Conservation (phyloP, 768 basidiomycete species). For the Mycena haematopus region DNA sequence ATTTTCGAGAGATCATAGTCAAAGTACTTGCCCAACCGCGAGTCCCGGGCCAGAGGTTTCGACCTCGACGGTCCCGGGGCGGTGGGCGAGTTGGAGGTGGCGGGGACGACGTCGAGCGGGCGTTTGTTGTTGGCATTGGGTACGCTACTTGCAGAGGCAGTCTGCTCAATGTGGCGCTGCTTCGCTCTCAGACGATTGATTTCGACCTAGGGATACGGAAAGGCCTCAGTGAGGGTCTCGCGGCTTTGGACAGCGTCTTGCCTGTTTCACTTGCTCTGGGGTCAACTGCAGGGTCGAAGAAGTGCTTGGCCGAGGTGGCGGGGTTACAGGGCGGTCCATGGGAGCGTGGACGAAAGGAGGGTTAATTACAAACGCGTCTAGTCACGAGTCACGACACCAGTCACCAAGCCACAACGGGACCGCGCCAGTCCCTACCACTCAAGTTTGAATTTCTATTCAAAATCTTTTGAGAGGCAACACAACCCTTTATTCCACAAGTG, state of each 20-base stretch:
- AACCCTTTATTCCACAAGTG: too few species aligned
- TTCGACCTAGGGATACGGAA: too few species aligned
- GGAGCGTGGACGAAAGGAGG: constrained; percentile 3
- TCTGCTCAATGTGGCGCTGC: constrained; percentile 70
- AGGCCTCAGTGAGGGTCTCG: too few species aligned
- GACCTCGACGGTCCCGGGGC: constrained; percentile 54
- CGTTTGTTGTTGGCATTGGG: constrained; percentile 79
- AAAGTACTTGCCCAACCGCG: constrained; percentile 88
- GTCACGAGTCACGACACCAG: constrained; percentile 3
- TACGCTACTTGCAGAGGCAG: constrained; percentile 50
- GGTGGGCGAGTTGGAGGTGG: constrained; percentile 68
- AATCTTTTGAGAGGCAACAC: too few species aligned
- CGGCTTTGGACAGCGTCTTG: too few species aligned
- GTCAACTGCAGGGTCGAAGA: constrained; percentile 46
- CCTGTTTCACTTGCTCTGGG: constrained; percentile 73
- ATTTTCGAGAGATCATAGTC: constrained; percentile 98
- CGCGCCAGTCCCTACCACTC: too few species aligned
- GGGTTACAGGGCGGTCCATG: constrained; percentile 44
- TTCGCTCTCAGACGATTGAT: constrained; percentile 77
- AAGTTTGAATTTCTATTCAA: too few species aligned
- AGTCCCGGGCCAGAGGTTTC: constrained; percentile 70
- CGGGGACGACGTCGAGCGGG: constrained; percentile 62
- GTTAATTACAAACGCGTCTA: not conserved
- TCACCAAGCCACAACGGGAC: too few species aligned
- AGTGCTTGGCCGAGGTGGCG: constrained; percentile 40